Evolutionary conservation across 352 stramenopile genomes (phyloP).

Genomic region (Blastocystis sp.): DNA sequence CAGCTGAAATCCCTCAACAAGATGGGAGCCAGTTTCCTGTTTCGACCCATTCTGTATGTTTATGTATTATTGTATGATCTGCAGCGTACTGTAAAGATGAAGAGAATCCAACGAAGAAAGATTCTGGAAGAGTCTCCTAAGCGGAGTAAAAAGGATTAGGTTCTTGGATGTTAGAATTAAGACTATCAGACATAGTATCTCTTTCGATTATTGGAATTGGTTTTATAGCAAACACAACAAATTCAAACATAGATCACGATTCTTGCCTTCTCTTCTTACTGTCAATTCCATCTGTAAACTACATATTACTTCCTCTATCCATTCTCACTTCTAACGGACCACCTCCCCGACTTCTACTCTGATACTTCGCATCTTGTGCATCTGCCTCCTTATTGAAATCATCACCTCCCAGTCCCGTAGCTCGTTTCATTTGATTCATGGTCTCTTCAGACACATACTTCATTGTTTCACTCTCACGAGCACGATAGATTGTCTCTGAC

Average conservation of each 20-base stretch:
- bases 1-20: not conserved
- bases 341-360: not conserved
- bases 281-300: constrained; percentile 48
- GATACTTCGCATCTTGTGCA: constrained; percentile 21
- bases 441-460: constrained; percentile 53
- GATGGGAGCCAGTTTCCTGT: not conserved
- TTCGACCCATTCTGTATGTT: not conserved
- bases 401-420: not conserved
- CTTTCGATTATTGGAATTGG: no score
- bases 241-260: constrained; percentile 27
- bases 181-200: no score
- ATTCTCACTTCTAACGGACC: constrained; percentile 31
- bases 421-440: not conserved
- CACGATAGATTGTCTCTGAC: constrained; percentile 78
- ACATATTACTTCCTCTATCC: not conserved
- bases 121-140: not conserved
- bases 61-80: not conserved
- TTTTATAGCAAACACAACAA: not conserved
- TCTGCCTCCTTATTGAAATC: constrained; percentile 5
- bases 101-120: not conserved
- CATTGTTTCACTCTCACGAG: constrained; percentile 67
- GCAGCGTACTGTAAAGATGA: not conserved
- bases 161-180: not conserved
- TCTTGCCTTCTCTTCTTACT: constrained; percentile 7
- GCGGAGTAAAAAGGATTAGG: not conserved